phyloP scores from a whole-genome alignment of 257 asterid species.

The Fraxinus excelsior region DNA sequence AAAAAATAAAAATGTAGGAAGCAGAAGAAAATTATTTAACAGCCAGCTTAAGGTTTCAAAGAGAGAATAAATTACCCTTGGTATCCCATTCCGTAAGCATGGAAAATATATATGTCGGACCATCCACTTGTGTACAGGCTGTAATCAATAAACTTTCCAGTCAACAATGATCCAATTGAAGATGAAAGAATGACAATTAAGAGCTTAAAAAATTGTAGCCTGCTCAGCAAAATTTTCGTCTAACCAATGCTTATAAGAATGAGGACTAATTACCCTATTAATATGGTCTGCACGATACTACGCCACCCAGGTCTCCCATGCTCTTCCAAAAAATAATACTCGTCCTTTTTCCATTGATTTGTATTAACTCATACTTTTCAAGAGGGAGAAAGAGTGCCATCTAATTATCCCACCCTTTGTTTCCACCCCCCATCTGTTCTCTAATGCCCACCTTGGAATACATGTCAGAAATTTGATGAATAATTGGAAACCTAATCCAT shows the following conservation, averaged over 20 bases:
- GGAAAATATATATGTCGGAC: slow-evolving; percentile 94
- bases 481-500: background rate
- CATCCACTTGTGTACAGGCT: slow-evolving; percentile 99
- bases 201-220: background rate
- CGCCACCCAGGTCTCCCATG: background rate
- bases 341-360: background rate
- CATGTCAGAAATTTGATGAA: background rate
- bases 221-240: background rate
- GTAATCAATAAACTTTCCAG: slow-evolving; percentile 35
- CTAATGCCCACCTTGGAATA: background rate
- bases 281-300: background rate
- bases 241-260: background rate
- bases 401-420: background rate
- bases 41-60: background rate
- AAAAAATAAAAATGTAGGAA: background rate
- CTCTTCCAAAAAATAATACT: background rate
- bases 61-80: slow-evolving; percentile 60
- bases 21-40: background rate
- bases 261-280: no score
- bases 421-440: background rate
- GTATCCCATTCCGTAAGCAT: slow-evolving; percentile 79
- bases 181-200: background rate
- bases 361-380: background rate
- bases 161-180: background rate
- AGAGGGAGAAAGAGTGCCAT: background rate